Evolutionary conservation across 2,329 filamentous ascomycete genomes (phyloP).

Genomic region (Dendryphion nanum): DNA sequence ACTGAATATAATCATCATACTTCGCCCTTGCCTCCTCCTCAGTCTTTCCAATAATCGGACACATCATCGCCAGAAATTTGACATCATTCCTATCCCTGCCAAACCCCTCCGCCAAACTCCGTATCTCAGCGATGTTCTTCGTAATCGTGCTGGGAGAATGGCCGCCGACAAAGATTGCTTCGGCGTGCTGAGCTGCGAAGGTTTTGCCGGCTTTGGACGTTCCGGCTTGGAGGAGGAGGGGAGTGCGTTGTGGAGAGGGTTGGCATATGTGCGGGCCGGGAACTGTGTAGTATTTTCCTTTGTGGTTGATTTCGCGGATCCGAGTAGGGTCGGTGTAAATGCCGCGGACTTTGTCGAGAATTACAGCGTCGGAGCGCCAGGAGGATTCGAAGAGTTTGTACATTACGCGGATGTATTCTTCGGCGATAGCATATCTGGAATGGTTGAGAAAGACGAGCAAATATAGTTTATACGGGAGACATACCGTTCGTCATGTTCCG

Average conservation of each 20-base stretch:
- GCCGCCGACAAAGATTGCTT: conserved; percentile 66
- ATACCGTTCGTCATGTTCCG: conserved; percentile 65
- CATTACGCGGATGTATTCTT: conserved; percentile 67
- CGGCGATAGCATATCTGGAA: conserved; percentile 60
- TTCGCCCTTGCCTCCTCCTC: conserved; percentile 64
- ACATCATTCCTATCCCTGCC: conserved; percentile 59
- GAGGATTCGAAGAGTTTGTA: conserved; percentile 67
- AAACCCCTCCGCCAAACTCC: conserved; percentile 49
- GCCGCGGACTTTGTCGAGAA: conserved; percentile 55
- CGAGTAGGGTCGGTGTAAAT: conserved; percentile 58
- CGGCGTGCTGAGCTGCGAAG: conserved; percentile 67
- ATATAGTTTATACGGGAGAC: conserved; percentile 37
- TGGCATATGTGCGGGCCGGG: conserved; percentile 64
- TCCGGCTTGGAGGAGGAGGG: conserved; percentile 66
- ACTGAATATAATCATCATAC: conserved; percentile 57
- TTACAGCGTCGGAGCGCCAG: conserved; percentile 64
- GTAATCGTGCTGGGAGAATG: conserved; percentile 60
- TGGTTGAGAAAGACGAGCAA: conserved; percentile 53
- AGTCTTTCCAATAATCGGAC: conserved; percentile 61
- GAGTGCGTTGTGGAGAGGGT: conserved; percentile 65
- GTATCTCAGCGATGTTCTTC: conserved; percentile 60
- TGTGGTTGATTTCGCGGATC: conserved; percentile 63
- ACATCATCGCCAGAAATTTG: conserved; percentile 65
- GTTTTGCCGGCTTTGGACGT: conserved; percentile 62
- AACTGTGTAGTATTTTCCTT: conserved; percentile 63